Base-by-base conservation (phyloP, 768 basidiomycete genomes). In the Termitomyces sp. region DNA sequence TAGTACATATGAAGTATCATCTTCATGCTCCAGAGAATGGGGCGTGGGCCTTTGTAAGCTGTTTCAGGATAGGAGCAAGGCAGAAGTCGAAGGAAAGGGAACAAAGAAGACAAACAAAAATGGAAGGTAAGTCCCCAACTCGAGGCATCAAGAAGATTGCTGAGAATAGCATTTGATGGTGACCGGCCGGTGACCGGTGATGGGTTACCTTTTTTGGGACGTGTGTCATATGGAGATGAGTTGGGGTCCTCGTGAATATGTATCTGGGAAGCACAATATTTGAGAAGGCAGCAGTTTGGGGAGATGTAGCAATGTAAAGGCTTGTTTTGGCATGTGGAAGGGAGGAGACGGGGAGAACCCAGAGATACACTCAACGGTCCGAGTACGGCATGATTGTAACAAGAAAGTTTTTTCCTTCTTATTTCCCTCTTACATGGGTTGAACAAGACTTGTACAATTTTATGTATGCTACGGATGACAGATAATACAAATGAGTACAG, bases 401-500 rank as follows among this genome's bases (percentile, higher is more conserved):
- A 49, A 29, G 7, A 24, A 22, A 7, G 13, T 50, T 20, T 27
- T 8, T 20, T 32, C 2, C 13, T 24, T 34, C 16, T 8, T 24
- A 2, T 20, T 34, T 49, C 16, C 24, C n/a, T 32, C 20, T 16
- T 3, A 6, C 39, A 7, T 37, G 24, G 12, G 9, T 36, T 36
- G 36, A 20, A 51, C 50, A 39, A 51, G 36, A 39, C 16, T 37
- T 39, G 36, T 39, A 26, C 18, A 37, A 42, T 56, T 56, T 20
- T 29, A n/a, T 51, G 20, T 34, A 41, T 42, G 59, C 54, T 47
- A 49, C 31, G 3, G 42, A 34, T 31, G 49, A 43, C 49, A 44
- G 48, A 24, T 58, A 43, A 59, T 65, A 63, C 62, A 65, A 47
- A 62, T 62, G 63, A 49, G 62, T 65, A 62, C 62, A 63, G 50